Conservation (phyloP, 495 filamentous ascomycete genomes). For the Podospora conica region DNA sequence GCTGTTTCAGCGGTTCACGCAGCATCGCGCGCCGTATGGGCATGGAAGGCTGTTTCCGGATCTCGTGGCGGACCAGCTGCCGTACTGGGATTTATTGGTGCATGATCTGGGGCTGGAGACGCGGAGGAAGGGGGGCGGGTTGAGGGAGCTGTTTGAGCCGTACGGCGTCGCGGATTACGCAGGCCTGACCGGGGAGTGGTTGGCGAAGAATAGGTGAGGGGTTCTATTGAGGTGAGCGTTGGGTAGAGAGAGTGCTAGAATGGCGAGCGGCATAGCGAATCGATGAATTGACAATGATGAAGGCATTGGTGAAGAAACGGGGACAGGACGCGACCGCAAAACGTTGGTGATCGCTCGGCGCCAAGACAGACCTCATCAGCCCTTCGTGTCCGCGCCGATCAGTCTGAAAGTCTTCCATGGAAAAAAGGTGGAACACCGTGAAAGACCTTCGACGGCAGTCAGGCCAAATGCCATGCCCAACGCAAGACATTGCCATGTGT, state of each 20-base stretch:
- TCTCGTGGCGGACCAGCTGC: slow-evolving; percentile 58
- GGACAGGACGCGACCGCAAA: too few relatives aligned
- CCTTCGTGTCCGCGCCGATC: too few relatives aligned
- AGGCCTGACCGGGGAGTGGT: slow-evolving; percentile 51
- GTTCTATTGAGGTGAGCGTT: neutral
- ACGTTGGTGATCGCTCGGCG: too few relatives aligned
- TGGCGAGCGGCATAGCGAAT: neutral
- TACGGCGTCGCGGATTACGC: slow-evolving; percentile 50
- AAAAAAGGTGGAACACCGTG: too few relatives aligned
- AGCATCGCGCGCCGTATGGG: slow-evolving; percentile 51
- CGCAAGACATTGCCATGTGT: too few relatives aligned
- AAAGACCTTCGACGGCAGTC: too few relatives aligned
- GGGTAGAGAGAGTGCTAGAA: neutral
- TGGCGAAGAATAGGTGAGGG: slow-evolving; percentile 5
- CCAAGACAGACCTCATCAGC: too few relatives aligned
- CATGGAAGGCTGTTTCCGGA: slow-evolving; percentile 54
- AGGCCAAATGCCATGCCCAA: too few relatives aligned
- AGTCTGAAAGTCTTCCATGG: too few relatives aligned
- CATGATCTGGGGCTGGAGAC: slow-evolving; percentile 47
- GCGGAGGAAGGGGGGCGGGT: slow-evolving; percentile 13
- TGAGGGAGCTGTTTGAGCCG: slow-evolving; percentile 39
- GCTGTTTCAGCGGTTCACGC: slow-evolving; percentile 52
- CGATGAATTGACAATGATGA: neutral
- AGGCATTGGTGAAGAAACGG: neutral
- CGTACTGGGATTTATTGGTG: slow-evolving; percentile 61